These are phyloP conservation scores for Gaeumannomyces tritici DNA, from an alignment of 2,329 filamentous ascomycete genomes.

Conservation along the genomic window DNA sequence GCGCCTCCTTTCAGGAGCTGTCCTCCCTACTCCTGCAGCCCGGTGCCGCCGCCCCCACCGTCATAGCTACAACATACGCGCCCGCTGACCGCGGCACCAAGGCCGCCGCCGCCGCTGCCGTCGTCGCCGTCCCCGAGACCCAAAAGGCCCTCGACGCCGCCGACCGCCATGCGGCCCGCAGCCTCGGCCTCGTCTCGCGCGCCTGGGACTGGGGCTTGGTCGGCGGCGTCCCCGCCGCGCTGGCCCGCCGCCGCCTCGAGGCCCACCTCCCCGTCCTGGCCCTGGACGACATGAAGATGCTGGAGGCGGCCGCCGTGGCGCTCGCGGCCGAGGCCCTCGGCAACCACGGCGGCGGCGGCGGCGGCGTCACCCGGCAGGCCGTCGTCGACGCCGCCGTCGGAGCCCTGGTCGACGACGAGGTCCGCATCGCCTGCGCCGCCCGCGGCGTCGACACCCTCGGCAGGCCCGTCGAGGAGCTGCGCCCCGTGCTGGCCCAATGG, in stretches of 20 bases:
- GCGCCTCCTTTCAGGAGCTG: conserved; percentile 35
- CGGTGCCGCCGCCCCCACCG: background rate
- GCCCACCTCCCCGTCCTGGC: conserved; percentile 53
- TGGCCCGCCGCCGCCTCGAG: conserved; percentile 41
- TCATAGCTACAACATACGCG: too few relatives aligned
- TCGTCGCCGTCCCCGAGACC: background rate
- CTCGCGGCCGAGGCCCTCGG: conserved; percentile 44
- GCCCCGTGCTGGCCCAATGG: conserved; percentile 35
- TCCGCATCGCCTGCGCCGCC: conserved; percentile 61
- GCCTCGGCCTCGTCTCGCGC: conserved; percentile 32
- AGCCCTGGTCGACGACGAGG: conserved; percentile 52
- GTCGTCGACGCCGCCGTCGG: conserved; percentile 44
- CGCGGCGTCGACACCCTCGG: conserved; percentile 51
- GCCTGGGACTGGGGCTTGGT: conserved; percentile 43
- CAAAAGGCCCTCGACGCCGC: conserved; percentile 13
- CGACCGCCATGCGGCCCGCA: conserved; percentile 28
- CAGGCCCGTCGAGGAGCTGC: conserved; percentile 43
- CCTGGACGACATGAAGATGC: conserved; percentile 61
- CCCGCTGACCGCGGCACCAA: too few relatives aligned
- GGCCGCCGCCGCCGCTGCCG: too few relatives aligned
- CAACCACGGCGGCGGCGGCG: too few relatives aligned
- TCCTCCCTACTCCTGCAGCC: conserved; percentile 11
- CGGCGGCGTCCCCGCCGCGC: conserved; percentile 26
- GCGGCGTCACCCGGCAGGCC: too few relatives aligned
- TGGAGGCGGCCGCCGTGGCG: conserved; percentile 46